phyloP scores from a whole-genome alignment of 202 grass and related monocot genomes.

The Elaeis oleifera region DNA sequence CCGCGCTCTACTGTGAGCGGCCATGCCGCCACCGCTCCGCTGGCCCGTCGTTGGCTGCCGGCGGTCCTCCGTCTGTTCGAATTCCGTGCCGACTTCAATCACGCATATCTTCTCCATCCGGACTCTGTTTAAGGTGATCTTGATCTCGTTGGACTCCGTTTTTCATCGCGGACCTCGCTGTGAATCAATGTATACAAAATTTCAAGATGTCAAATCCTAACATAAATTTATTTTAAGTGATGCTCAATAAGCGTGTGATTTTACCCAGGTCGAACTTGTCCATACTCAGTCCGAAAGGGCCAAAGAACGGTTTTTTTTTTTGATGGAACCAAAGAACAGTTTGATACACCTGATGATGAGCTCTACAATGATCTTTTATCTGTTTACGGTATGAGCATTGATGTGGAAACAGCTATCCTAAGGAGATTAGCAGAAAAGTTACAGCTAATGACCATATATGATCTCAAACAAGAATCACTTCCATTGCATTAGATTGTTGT shows the following conservation, averaged over 20 bases:
- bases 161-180: no score
- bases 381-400: not conserved
- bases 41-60: no score
- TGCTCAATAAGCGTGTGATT: not conserved
- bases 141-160: no score
- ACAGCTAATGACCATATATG: not conserved
- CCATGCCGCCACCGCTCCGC: no score
- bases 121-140: no score
- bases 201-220: no score
- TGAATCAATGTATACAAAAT: no score
- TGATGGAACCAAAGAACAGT: slow-evolving; percentile 1
- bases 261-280: not conserved
- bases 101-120: no score
- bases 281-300: slow-evolving; percentile 4
- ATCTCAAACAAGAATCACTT: slow-evolving; percentile 9
- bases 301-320: slow-evolving; percentile 1
- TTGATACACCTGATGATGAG: not conserved
- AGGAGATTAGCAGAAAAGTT: slow-evolving; percentile 2
- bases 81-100: no score
- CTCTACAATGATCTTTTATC: not conserved
- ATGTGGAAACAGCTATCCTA: not conserved
- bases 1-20: no score
- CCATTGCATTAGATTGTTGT: slow-evolving; percentile 3
- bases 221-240: no score
- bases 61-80: no score